Conservation (phyloP, 306 rosid species). For the Coriaria nepalensis region DNA sequence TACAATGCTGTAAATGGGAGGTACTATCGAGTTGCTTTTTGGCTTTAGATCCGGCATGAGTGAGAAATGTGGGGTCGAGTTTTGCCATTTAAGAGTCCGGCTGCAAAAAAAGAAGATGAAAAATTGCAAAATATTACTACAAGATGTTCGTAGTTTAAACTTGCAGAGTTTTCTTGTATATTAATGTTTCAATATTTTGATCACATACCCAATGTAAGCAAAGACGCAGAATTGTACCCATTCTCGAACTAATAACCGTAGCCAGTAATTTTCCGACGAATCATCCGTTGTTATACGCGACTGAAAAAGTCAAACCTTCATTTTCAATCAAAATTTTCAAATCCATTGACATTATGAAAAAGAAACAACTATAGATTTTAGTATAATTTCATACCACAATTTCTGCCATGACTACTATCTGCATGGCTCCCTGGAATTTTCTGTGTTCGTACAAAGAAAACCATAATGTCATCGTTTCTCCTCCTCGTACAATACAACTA, state of each 20-base stretch:
- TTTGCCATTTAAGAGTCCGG: conserved; percentile 88
- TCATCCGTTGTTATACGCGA: conserved; percentile 59
- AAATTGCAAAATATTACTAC: too few species aligned
- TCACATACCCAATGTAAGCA: conserved; percentile 74
- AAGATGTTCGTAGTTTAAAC: too few species aligned
- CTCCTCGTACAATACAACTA: neutral
- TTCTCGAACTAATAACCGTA: conserved; percentile 77
- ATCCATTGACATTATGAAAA: neutral
- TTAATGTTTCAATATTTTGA: neutral
- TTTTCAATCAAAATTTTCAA: neutral
- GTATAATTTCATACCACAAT: conserved; percentile 43
- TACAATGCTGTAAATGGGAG: conserved; percentile 82
- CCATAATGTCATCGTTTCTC: neutral
- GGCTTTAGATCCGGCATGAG: conserved; percentile 61
- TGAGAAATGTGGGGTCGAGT: conserved; percentile 73
- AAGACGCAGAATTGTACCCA: conserved; percentile 83
- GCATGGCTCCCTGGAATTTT: conserved; percentile 94
- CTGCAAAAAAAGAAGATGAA: conserved; percentile 21
- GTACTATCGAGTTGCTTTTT: conserved; percentile 41
- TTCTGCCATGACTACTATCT: conserved; percentile 84
- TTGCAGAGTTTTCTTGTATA: too few species aligned
- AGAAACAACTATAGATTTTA: neutral
- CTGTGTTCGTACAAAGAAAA: conserved; percentile 27
- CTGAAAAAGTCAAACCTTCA: conserved; percentile 28
- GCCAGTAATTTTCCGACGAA: conserved; percentile 71